Evolutionary conservation across 202 grass and related monocot genomes (phyloP).

Genomic region (Cymbopogon flexuosus): DNA sequence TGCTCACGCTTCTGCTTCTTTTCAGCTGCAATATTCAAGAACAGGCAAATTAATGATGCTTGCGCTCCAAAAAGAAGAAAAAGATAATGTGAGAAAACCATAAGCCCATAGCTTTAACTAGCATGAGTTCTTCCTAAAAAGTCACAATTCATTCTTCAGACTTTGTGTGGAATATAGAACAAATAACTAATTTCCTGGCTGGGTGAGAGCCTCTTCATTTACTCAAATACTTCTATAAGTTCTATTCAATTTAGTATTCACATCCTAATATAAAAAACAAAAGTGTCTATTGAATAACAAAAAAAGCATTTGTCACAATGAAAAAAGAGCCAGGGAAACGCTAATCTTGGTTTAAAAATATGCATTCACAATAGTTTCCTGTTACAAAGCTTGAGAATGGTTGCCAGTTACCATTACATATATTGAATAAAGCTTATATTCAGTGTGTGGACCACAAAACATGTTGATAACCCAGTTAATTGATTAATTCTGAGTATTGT

Average conservation of each 20-base stretch:
- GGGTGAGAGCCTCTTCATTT: background rate
- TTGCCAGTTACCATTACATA: no score
- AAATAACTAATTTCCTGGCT: slow-evolving; percentile 10
- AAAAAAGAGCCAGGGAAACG: background rate
- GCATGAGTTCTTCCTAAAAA: background rate
- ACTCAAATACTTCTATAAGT: background rate
- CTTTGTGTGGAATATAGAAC: background rate
- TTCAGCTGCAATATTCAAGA: slow-evolving; percentile 58
- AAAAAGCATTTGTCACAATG: background rate
- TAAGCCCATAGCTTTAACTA: slow-evolving; percentile 20
- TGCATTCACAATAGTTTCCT: background rate
- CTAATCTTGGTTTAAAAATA: background rate
- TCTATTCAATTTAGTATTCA: slow-evolving; percentile 10
- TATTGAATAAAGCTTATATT: background rate
- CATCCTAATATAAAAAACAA: background rate
- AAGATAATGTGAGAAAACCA: background rate
- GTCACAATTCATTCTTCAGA: background rate
- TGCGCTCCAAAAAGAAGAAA: background rate
- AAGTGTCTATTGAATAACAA: background rate
- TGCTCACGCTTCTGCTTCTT: slow-evolving; percentile 79
- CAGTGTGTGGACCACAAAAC: background rate
- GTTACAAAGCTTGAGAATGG: background rate
- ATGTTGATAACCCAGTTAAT: background rate
- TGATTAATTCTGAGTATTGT: background rate
- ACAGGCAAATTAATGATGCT: slow-evolving; percentile 30